Base-by-base conservation (phyloP, 495 filamentous ascomycete genomes). In the Penicillium pulvis region DNA sequence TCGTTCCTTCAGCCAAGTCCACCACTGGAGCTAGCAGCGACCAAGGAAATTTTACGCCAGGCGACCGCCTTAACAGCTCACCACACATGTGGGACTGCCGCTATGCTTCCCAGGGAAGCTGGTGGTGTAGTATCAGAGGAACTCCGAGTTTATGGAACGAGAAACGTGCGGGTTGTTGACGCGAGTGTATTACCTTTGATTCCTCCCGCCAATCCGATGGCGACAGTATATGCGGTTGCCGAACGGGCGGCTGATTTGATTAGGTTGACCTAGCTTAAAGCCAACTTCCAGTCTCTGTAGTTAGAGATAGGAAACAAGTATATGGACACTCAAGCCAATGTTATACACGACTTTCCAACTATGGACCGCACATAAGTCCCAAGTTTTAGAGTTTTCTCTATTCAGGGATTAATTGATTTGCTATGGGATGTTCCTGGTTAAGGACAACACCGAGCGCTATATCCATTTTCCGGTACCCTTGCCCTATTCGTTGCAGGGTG, bases 231-330 rank as follows among this genome's bases (percentile, higher is more conserved):
- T 68, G 82, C 77, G 1, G 69, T 78, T 45, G 75, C 68, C 16
- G 83, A 85, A 67, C 79, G 79, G 59, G 82, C 72, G 0, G 81
- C 82, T 5, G 69, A 71, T 31, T 71, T 85, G 58, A 81, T 84
- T 24, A 17, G 44, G 12, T 17, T 11, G 31, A 33, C 31, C 31
- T 33, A 33, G 31, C 2, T 23, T 2, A 23, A n/a, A n/a, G n/a
- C n/a, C 2, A 23, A 23, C 1, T 23, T 23, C 20, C 20, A 23
- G 20, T 23, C 20, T 23, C 20, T 23, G 20, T 23, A 23, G 20
- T 23, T 23, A 23, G 20, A 23, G 20, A 23, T 2, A 23, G 20
- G 20, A 23, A 23, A 23, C 20, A 23, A 1, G 20, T 23, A 1
- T 2, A 23, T 23, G 20, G 20, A 23, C 20, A 23, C 20, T 23